Evolutionary conservation across 2,329 filamentous ascomycete genomes (phyloP), one percentile per base, ranked within the genome.

Genomic region (Fusarium sp.): DNA sequence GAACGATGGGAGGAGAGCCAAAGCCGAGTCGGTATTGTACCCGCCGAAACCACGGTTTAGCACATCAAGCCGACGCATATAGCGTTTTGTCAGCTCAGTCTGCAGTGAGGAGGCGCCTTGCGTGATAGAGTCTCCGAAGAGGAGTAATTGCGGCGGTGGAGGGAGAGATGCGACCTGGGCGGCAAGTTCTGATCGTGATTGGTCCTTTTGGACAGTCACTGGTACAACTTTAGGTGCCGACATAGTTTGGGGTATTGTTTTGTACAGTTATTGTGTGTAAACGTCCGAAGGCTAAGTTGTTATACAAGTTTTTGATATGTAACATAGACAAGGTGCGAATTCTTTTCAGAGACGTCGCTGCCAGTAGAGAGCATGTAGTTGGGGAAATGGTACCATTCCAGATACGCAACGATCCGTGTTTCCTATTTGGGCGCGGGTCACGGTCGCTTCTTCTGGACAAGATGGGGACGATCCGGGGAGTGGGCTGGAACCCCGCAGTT

Each of bases 81-180:
- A 54, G 8, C 51, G 30, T 28, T 11, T 45, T 1, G 31, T 4
- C 4, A 54, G 38, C 3, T 54, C 51, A 5, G 2, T 36, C 3
- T 54, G 51, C 4, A 54, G 30, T 36, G 20, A 36, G 6, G 11
- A 45, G 20, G 51, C 51, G 1, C 51, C 38, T 11, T 54, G 51
- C 6, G 51, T 45, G 11, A 54, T 54, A 9, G 51, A 53, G 30
- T 54, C 38, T 45, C 38, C 51, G 6, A 54, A 54, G 38, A 54
- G 51, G 8, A 54, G 38, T 3, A 54, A 16, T 3, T 45, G 51
- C 9, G 38, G 51, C 6, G 51, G 38, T 6, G 50, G 38, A 8
- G 50, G 50, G n/a, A 44, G 38, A 15, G 30, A 34, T 11, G 37
- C 50, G 3, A 53, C 30, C 18, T 53, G 30, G 20, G 38, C 16